Conservation (phyloP, 257 asterid species). For the Cinchona pubescens region DNA sequence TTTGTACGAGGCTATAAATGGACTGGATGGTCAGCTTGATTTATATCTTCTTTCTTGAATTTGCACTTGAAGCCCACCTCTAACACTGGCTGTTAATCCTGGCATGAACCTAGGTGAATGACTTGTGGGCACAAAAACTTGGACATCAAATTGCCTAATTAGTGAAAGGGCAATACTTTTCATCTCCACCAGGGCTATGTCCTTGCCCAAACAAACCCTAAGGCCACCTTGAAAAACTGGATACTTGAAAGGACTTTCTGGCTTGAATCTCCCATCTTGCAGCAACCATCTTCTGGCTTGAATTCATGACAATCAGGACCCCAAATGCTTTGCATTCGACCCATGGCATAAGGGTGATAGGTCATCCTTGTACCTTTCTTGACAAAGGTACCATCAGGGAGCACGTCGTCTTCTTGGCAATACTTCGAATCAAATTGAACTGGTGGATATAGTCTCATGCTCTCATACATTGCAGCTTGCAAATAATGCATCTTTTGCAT, state of each 20-base stretch:
- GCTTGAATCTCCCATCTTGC: constrained; percentile 32
- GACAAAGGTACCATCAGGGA: constrained; percentile 58
- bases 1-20: neutral
- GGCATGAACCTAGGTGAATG: constrained; percentile 38
- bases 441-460: constrained; percentile 70
- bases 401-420: constrained; percentile 46
- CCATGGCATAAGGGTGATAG: constrained; percentile 60
- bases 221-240: constrained; percentile 57
- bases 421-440: constrained; percentile 83
- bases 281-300: constrained; percentile 52
- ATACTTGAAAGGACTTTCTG: constrained; percentile 39
- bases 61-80: constrained; percentile 46
- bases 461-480: constrained; percentile 66
- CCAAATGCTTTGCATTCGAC: constrained; percentile 46
- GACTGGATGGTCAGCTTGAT: neutral
- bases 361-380: constrained; percentile 46
- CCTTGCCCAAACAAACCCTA: constrained; percentile 61
- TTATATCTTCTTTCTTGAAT: constrained; percentile 31
- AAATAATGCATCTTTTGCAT: constrained; percentile 50
- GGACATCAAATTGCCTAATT: constrained; percentile 40
- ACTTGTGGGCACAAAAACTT: constrained; percentile 11
- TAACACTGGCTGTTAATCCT: constrained; percentile 48
- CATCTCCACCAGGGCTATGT: constrained; percentile 45
- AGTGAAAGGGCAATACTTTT: constrained; percentile 40
- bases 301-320: constrained; percentile 44